Percentiles rank a stretch among this genome's conserved stretches.
Conservation (phyloP, 768 basidiomycete genomes). For the Naematelia aurantialba region DNA sequence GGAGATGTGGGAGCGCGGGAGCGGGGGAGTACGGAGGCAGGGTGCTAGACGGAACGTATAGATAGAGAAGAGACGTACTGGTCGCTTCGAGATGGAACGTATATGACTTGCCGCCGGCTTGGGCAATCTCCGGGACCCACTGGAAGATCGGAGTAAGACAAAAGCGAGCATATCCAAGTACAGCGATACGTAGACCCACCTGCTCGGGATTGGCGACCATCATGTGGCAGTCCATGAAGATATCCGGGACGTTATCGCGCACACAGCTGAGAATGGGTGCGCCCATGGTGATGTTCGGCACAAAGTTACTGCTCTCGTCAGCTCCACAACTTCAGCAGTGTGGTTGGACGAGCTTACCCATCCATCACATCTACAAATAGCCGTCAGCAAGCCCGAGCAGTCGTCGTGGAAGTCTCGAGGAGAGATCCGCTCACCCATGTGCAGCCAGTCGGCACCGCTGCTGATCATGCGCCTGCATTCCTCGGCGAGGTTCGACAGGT, state of each 20-base stretch:
- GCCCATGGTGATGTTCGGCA: conserved; percentile 98
- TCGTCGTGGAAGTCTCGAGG: not conserved
- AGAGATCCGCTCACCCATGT: conserved; percentile 68
- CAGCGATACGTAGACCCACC: conserved; percentile 55
- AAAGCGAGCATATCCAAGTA: no score
- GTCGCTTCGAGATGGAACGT: conserved; percentile 97
- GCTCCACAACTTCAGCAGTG: not conserved
- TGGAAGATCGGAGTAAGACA: conserved; percentile 49
- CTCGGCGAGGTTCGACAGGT: conserved; percentile 89
- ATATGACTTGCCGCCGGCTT: conserved; percentile 90
- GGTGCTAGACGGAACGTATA: not conserved
- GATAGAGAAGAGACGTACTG: conserved; percentile 55
- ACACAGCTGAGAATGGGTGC: conserved; percentile 84
- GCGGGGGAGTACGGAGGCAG: not conserved
- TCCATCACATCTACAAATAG: conserved; percentile 83
- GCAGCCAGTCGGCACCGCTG: conserved; percentile 91
- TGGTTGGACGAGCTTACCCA: conserved; percentile 58
- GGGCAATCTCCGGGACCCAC: conserved; percentile 96
- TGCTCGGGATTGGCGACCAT: conserved; percentile 94
- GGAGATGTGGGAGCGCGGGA: no score
- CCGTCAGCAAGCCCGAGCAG: no score
- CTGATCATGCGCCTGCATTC: conserved; percentile 97
- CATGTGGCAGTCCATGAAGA: conserved; percentile 99
- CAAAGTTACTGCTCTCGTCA: conserved; percentile 69
- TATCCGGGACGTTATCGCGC: conserved; percentile 78